phyloP scores from a whole-genome alignment of 2,329 filamentous ascomycete genomes.

The Pestalotiopsis sp. region DNA sequence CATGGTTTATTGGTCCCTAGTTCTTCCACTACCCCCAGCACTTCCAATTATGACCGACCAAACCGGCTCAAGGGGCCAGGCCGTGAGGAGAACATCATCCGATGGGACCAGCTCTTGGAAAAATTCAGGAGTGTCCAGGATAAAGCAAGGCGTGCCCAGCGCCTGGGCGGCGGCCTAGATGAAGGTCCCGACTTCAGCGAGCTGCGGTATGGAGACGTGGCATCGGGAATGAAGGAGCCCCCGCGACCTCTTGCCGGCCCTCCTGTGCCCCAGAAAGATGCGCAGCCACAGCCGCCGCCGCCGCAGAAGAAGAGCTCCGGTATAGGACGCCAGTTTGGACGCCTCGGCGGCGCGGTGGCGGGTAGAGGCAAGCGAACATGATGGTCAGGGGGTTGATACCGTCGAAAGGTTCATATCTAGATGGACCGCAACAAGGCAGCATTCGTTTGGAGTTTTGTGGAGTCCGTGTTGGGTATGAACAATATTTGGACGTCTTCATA shows the following conservation, averaged over 20 bases:
- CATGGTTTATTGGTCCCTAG: conserved; percentile 36
- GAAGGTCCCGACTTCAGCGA: conserved; percentile 47
- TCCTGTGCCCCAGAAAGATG: conserved; percentile 53
- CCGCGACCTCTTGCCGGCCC: conserved; percentile 35
- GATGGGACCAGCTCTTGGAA: conserved; percentile 90
- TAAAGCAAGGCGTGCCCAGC: conserved; percentile 72
- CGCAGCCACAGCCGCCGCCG: conserved; percentile 39
- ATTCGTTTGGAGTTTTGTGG: not conserved
- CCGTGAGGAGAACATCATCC: conserved; percentile 83
- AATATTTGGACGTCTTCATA: not conserved
- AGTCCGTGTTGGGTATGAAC: not conserved
- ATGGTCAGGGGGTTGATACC: conserved; percentile 22
- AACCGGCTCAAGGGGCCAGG: conserved; percentile 70
- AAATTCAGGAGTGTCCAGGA: conserved; percentile 95
- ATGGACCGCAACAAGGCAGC: not conserved
- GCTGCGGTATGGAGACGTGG: conserved; percentile 43
- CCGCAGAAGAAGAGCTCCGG: conserved; percentile 63
- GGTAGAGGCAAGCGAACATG: conserved; percentile 61
- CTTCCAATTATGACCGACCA: conserved; percentile 68
- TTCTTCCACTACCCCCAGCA: conserved; percentile 48
- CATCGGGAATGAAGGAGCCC: conserved; percentile 38
- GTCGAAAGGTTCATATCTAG: not conserved
- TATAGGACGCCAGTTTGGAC: conserved; percentile 69
- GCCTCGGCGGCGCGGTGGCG: conserved; percentile 71
- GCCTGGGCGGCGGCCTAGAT: conserved; percentile 55